A percentile compares a stretch with the other conserved stretches of the same genome.
Conservation (phyloP, 164 flowering plant species). For the Malania oleifera region DNA sequence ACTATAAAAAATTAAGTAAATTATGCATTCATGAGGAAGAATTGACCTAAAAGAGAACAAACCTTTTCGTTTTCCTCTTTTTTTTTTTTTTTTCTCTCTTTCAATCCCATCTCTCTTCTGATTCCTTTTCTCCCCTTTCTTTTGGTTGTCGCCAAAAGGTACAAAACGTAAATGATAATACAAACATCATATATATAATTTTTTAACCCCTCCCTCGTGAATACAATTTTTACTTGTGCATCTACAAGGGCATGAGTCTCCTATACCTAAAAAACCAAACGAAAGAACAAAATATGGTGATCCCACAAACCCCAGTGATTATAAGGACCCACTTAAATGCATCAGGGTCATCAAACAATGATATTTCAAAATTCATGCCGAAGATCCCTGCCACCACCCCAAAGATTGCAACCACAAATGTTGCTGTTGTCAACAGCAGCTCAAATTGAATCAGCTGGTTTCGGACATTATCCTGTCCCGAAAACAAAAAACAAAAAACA, state of each 20-base stretch:
- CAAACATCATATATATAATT: too few species aligned
- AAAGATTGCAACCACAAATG: conserved; percentile 90
- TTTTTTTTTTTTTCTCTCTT: too few species aligned
- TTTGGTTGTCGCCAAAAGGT: too few species aligned
- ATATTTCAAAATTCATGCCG: conserved; percentile 78
- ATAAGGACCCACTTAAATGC: conserved; percentile 87
- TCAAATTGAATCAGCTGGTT: conserved; percentile 96
- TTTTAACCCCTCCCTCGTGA: neutral
- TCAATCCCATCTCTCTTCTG: too few species aligned
- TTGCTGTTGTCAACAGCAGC: conserved; percentile 86
- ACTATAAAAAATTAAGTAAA: too few species aligned
- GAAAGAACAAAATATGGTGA: conserved; percentile 54
- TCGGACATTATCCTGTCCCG: conserved; percentile 84
- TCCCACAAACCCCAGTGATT: conserved; percentile 60
- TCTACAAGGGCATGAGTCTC: conserved; percentile 82
- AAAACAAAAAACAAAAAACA: neutral
- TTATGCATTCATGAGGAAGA: too few species aligned
- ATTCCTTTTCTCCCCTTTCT: too few species aligned
- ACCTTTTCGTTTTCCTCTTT: too few species aligned
- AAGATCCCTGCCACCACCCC: conserved; percentile 96
- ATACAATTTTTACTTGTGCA: neutral
- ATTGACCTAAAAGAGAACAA: too few species aligned
- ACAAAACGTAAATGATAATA: too few species aligned
- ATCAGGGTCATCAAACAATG: conserved; percentile 46
- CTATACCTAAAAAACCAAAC: conserved; percentile 75